Evolutionary conservation across 495 filamentous ascomycete genomes (phyloP), one percentile per base, ranked within the genome.

Genomic region (Hyphodiscus hymeniophilus): DNA sequence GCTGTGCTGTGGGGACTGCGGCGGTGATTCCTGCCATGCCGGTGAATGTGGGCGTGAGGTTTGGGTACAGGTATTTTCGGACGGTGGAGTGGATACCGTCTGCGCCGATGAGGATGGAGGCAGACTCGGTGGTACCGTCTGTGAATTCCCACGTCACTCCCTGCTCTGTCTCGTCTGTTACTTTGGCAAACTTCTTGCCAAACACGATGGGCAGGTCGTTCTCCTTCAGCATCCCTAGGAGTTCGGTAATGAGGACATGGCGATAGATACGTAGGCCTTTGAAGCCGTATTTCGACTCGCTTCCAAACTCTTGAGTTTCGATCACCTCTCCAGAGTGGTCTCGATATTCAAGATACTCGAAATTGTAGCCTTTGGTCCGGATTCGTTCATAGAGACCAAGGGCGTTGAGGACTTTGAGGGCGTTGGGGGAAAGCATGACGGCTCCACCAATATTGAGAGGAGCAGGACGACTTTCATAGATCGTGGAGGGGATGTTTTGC

Each of bases 51-150:
- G 39, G 45, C 8, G 23, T 46, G 5, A 50, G 11, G 8, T 49
- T 46, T 3, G 53, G 53, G 40, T 56, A 45, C 8, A 51, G 28
- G 33, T 56, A 56, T 39, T 53, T 65, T 43, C 73, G 66, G 1
- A 70, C 67, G 0, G 61, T 61, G 38, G 76, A 77, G 58, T 68
- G 71, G 3, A 80, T 63, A 1, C 80, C 80, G 61, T 82, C 80
- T 0, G 76, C 75, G n/a, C 75, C 80, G 53, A 84, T 67, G 2
- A 81, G 65, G 48, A 85, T 45, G 62, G 75, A 75, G 0, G 66
- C 73, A 13, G 67, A 60, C 3, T 68, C 66, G 3, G 58, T 55
- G 7, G 42, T 45, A 7, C 61, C 64, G 43, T 67, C 64, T 18
- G 56, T 47, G 31, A 67, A 62, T 11, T 57, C 43, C 34, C 71